Percentiles rank a stretch among this genome's conserved stretches.
These are phyloP conservation scores for Tylopilus orsonianus DNA, from an alignment of 1,284 basidiomycete species.

Conservation along the genomic window DNA sequence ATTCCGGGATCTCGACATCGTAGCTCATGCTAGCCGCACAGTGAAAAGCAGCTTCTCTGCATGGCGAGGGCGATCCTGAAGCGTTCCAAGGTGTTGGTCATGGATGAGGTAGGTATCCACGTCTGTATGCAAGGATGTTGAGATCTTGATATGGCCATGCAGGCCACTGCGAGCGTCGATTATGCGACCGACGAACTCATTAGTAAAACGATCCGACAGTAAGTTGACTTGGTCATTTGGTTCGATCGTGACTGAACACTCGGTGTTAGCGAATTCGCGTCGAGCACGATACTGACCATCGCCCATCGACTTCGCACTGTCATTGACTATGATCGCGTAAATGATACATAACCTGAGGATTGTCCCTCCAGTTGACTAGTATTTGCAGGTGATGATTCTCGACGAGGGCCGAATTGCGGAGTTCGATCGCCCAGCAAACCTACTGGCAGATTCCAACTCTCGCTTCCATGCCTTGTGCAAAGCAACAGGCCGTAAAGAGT, in stretches of 20 bases:
- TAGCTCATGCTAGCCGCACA: slow-evolving; percentile 15
- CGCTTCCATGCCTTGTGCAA: slow-evolving; percentile 79
- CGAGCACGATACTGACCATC: slow-evolving; percentile 67
- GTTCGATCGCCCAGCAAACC: slow-evolving; percentile 68
- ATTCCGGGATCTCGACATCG: neutral
- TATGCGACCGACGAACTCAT: slow-evolving; percentile 66
- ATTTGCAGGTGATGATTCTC: slow-evolving; percentile 75
- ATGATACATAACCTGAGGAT: slow-evolving; percentile 21
- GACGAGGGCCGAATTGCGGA: slow-evolving; percentile 84
- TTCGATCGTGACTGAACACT: slow-evolving; percentile 7
- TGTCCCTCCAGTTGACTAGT: neutral
- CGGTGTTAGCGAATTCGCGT: slow-evolving; percentile 55
- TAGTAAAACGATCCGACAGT: slow-evolving; percentile 59
- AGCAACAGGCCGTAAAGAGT: slow-evolving; percentile 81
- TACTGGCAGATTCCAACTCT: slow-evolving; percentile 66
- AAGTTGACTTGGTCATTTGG: slow-evolving; percentile 23
- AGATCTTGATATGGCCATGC: neutral
- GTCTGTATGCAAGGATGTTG: neutral
- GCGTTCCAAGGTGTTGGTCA: slow-evolving; percentile 56
- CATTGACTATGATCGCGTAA: slow-evolving; percentile 65
- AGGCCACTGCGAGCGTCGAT: slow-evolving; percentile 47
- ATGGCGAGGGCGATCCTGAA: slow-evolving; percentile 66
- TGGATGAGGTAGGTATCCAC: slow-evolving; percentile 47
- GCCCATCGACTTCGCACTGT: slow-evolving; percentile 72
- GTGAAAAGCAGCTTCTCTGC: slow-evolving; percentile 63